Conservation (phyloP, 108 stramenopile species). For the Nitzschia sp. region DNA sequence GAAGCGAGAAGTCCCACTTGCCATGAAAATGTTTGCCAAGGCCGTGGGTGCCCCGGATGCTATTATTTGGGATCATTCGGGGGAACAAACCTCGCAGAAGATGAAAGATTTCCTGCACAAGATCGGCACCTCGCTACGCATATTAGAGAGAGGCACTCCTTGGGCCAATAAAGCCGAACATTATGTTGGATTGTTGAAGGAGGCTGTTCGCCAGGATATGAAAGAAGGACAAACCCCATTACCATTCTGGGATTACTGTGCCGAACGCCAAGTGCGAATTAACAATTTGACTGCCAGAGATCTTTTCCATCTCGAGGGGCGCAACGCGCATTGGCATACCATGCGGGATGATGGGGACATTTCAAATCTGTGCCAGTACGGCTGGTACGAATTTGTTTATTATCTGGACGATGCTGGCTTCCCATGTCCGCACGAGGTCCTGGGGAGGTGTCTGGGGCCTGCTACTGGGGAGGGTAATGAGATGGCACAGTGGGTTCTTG, state of each 20-base stretch:
- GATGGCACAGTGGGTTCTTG: constrained; percentile 43
- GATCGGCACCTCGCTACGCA: no score
- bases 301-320: constrained; percentile 37
- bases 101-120: no score
- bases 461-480: no score
- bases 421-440: neutral
- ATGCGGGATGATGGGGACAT: constrained; percentile 39
- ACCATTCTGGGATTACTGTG: constrained; percentile 50
- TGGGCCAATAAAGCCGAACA: constrained; percentile 34
- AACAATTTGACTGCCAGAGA: constrained; percentile 40
- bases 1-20: constrained; percentile 17
- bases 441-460: constrained; percentile 34
- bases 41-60: constrained; percentile 43
- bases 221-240: constrained; percentile 16
- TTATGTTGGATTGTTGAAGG: constrained; percentile 41
- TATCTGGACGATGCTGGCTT: constrained; percentile 21
- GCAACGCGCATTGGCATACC: constrained; percentile 32
- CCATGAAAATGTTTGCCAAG: no score
- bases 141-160: no score
- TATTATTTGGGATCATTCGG: constrained; percentile 31
- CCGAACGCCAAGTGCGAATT: no score
- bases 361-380: constrained; percentile 38
- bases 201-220: constrained; percentile 42
- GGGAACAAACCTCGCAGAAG: no score
- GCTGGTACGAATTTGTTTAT: constrained; percentile 59